Percentiles rank a stretch among this genome's conserved stretches.
phyloP scores from a whole-genome alignment of 306 rosid species.

The Sphenostylis stenocarpa region DNA sequence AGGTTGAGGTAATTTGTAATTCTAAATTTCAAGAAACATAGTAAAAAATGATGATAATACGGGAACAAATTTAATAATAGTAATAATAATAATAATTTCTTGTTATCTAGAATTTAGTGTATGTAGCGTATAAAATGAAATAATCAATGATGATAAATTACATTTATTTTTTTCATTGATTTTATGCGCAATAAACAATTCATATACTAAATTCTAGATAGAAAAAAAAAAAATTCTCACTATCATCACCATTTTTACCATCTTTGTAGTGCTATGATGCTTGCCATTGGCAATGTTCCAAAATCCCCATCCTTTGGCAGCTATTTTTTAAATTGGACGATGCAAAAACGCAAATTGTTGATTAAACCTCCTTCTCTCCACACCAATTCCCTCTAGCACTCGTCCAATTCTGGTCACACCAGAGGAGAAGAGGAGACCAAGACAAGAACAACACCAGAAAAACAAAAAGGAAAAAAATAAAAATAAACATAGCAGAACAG shows the following conservation, averaged over 20 bases:
- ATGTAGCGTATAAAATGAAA: too few species aligned
- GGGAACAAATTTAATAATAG: too few species aligned
- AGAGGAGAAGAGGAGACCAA: slow-evolving; percentile 17
- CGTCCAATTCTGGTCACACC: slow-evolving; percentile 29
- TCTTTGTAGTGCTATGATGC: slow-evolving; percentile 21
- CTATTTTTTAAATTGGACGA: slow-evolving; percentile 24
- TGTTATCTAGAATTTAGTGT: too few species aligned
- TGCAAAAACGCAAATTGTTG: slow-evolving; percentile 29
- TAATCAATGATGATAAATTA: too few species aligned
- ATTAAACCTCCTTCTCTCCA: slow-evolving; percentile 19
- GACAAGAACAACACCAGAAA: neutral
- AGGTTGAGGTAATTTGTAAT: neutral
- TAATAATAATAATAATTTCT: too few species aligned
- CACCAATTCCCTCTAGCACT: slow-evolving; percentile 27
- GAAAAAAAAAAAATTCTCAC: neutral
- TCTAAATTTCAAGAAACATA: neutral
- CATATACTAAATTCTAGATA: neutral
- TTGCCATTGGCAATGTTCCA: slow-evolving; percentile 22
- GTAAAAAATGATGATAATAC: too few species aligned
- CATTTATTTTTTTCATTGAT: neutral
- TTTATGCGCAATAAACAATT: neutral
- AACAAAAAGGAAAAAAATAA: neutral
- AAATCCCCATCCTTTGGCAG: slow-evolving; percentile 4
- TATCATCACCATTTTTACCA: slow-evolving; percentile 8
- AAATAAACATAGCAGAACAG: neutral